Percentiles rank a stretch among this genome's conserved stretches.
phyloP scores from a whole-genome alignment of 2,329 filamentous ascomycete species.

The Didymella keratinophila region DNA sequence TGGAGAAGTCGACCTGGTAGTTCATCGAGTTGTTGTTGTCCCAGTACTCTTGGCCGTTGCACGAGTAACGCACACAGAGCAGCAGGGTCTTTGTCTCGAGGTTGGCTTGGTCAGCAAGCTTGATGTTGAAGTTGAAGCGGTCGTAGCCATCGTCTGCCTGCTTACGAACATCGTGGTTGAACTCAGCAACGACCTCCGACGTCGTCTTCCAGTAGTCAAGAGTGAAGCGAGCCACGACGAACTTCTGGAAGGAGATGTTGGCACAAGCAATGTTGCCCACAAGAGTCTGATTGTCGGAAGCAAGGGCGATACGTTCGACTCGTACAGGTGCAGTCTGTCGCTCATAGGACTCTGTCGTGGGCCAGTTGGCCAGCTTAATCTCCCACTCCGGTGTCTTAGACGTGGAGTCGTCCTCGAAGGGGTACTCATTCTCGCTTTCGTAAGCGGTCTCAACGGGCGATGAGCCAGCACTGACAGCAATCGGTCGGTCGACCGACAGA shows the following conservation, averaged over 20 bases:
- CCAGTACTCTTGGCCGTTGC: conserved; percentile 88
- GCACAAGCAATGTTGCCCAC: conserved; percentile 84
- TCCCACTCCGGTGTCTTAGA: conserved; percentile 77
- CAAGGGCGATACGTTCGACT: conserved; percentile 86
- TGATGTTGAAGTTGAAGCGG: conserved; percentile 93
- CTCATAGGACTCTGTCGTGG: conserved; percentile 65
- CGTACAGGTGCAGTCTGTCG: conserved; percentile 74
- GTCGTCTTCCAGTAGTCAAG: conserved; percentile 99
- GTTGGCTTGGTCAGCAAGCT: conserved; percentile 87
- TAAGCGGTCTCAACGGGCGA: conserved; percentile 87
- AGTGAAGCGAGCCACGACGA: conserved; percentile 90
- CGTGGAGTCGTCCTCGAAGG: conserved; percentile 69
- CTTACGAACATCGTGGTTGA: conserved; percentile 76
- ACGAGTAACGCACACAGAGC: conserved; percentile 87
- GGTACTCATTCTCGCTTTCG: conserved; percentile 88
- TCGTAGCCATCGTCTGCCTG: conserved; percentile 75
- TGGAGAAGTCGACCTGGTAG: conserved; percentile 92
- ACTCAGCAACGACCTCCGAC: conserved; percentile 92
- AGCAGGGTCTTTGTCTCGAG: conserved; percentile 92
- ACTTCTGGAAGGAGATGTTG: conserved; percentile 90
- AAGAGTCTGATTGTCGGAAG: conserved; percentile 83
- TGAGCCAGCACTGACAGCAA: conserved; percentile 94
- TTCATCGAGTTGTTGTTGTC: conserved; percentile 90
- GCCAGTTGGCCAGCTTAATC: conserved; percentile 84
- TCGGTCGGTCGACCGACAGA: conserved; percentile 87